phyloP scores from a whole-genome alignment of 768 basidiomycete species.

The Psilocybe cubensis region DNA sequence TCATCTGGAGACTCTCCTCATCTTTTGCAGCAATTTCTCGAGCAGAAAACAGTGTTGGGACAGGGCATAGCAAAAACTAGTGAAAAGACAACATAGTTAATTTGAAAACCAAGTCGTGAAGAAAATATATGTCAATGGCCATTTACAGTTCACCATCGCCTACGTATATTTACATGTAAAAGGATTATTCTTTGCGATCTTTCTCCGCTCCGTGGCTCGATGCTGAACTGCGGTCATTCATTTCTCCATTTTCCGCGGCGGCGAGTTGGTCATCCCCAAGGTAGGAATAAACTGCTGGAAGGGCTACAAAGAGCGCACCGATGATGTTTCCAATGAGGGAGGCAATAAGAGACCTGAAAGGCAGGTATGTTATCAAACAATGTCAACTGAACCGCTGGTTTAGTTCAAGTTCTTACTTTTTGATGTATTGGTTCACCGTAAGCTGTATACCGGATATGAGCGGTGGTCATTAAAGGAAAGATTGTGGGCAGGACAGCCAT shows the following conservation, averaged over 20 bases:
- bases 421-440: slow-evolving; percentile 60
- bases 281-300: slow-evolving; percentile 69
- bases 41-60: no score
- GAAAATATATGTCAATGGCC: no score
- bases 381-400: not conserved
- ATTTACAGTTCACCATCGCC: not conserved
- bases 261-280: slow-evolving; percentile 46
- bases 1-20: no score
- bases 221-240: slow-evolving; percentile 3
- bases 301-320: slow-evolving; percentile 63
- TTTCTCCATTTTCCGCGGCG: slow-evolving; percentile 41
- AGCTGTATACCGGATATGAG: no score
- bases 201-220: slow-evolving; percentile 15
- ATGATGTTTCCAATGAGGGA: slow-evolving; percentile 69
- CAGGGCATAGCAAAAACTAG: no score
- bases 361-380: not conserved
- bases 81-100: no score
- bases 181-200: slow-evolving; percentile 9
- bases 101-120: no score
- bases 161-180: not conserved
- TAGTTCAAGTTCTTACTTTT: slow-evolving; percentile 49
- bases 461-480: no score
- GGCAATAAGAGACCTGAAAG: slow-evolving; percentile 62
- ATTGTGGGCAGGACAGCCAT: no score
- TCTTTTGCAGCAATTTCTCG: no score